These are phyloP conservation scores for Saccharomycopsis vini DNA, from an alignment of 805 yeast species.

Conservation along the genomic window DNA sequence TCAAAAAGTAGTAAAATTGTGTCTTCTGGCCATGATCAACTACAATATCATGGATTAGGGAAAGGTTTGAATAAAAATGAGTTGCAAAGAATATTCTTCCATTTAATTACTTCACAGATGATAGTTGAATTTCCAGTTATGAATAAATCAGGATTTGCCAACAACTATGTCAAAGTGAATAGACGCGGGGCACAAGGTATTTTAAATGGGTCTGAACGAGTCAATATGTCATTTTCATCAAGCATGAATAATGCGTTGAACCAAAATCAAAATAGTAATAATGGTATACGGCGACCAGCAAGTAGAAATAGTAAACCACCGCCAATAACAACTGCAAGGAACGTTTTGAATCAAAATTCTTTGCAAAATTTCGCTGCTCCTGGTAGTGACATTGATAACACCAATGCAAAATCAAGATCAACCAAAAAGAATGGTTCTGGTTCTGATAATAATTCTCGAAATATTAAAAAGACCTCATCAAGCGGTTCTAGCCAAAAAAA, in stretches of 20 bases:
- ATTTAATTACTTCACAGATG: conserved; percentile 55
- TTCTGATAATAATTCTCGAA: background rate
- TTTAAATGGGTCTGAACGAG: conserved; percentile 33
- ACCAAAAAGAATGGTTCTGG: background rate
- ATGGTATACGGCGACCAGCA: background rate
- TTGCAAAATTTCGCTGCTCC: background rate
- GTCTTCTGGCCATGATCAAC: conserved; percentile 50
- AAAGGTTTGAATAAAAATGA: conserved; percentile 53
- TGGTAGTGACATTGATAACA: background rate
- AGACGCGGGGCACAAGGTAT: conserved; percentile 51
- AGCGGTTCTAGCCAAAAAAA: background rate
- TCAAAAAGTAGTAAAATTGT: conserved; percentile 53
- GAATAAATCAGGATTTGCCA: conserved; percentile 72
- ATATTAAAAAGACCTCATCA: background rate
- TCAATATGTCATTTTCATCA: conserved; percentile 39
- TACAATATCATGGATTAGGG: conserved; percentile 65
- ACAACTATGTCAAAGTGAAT: conserved; percentile 52
- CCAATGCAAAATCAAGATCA: no score
- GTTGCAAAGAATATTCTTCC: conserved; percentile 76
- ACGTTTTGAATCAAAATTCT: conserved; percentile 1
- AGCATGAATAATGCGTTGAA: no score
- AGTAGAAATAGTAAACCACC: background rate
- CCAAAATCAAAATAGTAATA: background rate
- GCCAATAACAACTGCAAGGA: conserved; percentile 2
- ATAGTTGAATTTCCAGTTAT: conserved; percentile 64